Conservation (phyloP, 768 basidiomycete genomes). For the Calocera cornea region DNA sequence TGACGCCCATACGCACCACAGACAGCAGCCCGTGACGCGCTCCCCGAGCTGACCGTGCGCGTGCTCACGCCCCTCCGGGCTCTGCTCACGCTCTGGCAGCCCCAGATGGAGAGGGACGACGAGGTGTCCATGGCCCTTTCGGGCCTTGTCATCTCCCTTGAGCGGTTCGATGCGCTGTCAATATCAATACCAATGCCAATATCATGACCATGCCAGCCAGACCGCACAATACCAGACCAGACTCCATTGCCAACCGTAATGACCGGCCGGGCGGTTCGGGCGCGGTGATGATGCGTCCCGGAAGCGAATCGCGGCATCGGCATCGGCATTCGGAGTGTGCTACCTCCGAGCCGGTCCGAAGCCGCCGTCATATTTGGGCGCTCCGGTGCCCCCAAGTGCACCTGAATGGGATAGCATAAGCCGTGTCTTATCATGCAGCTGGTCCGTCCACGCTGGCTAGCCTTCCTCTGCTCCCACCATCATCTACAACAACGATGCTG, state of each 20-base stretch:
- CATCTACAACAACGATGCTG: not conserved
- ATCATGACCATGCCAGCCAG: not conserved
- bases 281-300: not conserved
- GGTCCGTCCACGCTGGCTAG: no score
- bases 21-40: not conserved
- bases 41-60: not conserved
- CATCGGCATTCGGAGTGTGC: not conserved
- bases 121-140: not conserved
- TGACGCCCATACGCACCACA: not conserved
- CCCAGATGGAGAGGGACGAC: not conserved
- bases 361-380: not conserved
- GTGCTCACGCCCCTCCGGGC: not conserved
- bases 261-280: no score
- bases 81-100: not conserved
- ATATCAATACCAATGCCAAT: no score
- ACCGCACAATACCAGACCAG: not conserved
- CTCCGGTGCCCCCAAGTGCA: not conserved
- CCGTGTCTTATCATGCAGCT: constrained; percentile 3
- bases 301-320: constrained; percentile 4
- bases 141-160: not conserved
- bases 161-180: not conserved
- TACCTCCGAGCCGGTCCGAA: not conserved
- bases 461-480: not conserved
- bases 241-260: no score
- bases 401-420: not conserved